Base-by-base conservation (phyloP, 768 basidiomycete species). In the Amanita rimosa region DNA sequence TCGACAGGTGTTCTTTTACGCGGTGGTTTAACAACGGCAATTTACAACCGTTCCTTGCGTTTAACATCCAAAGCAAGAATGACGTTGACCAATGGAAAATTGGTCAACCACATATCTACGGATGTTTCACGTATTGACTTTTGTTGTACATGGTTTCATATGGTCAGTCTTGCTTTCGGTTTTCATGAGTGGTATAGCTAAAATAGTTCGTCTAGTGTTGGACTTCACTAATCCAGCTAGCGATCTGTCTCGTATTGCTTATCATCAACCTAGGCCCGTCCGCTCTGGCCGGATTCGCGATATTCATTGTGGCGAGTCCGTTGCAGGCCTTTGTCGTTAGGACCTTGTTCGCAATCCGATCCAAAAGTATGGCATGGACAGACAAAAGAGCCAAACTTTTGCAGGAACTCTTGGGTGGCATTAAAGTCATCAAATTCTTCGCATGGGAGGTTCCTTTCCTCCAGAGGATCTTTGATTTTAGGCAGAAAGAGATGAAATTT, bases 111-210 rank as follows among this genome's bases (percentile, higher is more conserved):
- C 66, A 94, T 98, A 52, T 91, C 88, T 4, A 90, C 87, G 1
- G 91, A 93, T 60, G 81, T 94, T 17, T 91, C 86, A 24, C 78
- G 93, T 17, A 87, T 97, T 59, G 92, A 97, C 60, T 96, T 92
- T 56, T 85, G 83, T 57, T 72, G 78, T 56, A 72, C 81, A 16
- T 86, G 82, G 67, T 85, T 89, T 63, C 86, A 89, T 55, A 82
- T 91, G 73, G 69, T 66, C 45, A 21, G 63, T 21, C n/a, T 17
- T 41, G 31, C 24, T 27, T 41, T 54, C 14, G 31, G 8, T 7
- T 33, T n/a, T 19, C 6, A 13, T 19, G 16, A 27, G 50, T 16
- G 34, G 34, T 22, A 24, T 51, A 31, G 54, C 16, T 48, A 21
- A n/a, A n/a, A 40, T 41, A 43, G 14, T 39, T 47, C 44, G 35